Percentiles rank a stretch among this genome's conserved stretches.
Evolutionary conservation across 164 flowering plant species (phyloP).

Genomic region (Taxillus chinensis): DNA sequence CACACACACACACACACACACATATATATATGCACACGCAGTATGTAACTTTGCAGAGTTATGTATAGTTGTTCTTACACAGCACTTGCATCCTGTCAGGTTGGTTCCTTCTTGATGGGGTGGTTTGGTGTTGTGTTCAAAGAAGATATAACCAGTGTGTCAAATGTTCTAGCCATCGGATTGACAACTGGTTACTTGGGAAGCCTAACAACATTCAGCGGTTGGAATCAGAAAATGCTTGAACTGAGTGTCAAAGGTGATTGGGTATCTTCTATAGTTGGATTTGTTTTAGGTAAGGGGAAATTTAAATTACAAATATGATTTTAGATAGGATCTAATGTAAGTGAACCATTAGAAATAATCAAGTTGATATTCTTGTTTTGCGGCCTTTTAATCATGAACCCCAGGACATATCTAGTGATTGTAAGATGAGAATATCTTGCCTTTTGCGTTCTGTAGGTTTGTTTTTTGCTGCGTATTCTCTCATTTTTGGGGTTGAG

Average conservation of each 20-base stretch:
- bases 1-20: no score
- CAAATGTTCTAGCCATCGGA: not conserved
- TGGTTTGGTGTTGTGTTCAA: not conserved
- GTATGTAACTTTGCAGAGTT: no score
- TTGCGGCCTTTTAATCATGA: no score
- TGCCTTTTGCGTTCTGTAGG: not conserved
- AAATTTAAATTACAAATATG: no score
- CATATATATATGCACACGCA: no score
- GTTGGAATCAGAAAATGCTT: not conserved
- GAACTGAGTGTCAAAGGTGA: not conserved
- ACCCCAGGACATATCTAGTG: no score
- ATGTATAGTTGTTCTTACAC: no score
- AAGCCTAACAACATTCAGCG: not conserved
- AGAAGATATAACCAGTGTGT: not conserved
- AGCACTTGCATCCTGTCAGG: not conserved
- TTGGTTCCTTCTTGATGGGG: conserved; percentile 1
- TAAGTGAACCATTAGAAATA: no score
- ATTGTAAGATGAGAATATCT: no score
- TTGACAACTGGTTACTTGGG: not conserved
- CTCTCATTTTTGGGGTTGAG: not conserved
- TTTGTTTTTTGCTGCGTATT: not conserved
- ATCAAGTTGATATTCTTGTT: no score
- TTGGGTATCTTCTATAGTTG: not conserved
- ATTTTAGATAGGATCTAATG: no score
- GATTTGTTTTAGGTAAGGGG: not conserved